phyloP scores from a whole-genome alignment of 2,329 filamentous ascomycete genomes.

The Stagonosporopsis rhizophila region DNA sequence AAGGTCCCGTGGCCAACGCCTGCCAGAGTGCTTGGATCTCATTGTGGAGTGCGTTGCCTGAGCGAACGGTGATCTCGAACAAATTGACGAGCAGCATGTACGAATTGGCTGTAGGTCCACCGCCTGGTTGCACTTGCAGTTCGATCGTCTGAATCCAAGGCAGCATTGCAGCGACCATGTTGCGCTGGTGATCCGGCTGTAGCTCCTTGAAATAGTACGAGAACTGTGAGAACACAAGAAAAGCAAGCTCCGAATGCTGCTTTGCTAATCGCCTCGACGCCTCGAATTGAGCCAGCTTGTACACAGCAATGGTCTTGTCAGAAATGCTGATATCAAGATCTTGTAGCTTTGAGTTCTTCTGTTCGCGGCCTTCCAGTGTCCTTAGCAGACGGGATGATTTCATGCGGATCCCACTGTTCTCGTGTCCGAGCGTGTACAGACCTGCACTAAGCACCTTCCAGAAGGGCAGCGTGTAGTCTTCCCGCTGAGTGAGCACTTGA shows the following conservation, averaged over 20 bases:
- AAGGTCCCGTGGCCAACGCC: conserved; percentile 88
- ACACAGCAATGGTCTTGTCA: conserved; percentile 97
- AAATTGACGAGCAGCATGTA: conserved; percentile 95
- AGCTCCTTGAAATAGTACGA: conserved; percentile 91
- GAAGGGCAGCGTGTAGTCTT: conserved; percentile 83
- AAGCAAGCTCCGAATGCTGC: conserved; percentile 87
- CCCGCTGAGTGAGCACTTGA: conserved; percentile 81
- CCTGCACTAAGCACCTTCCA: conserved; percentile 91
- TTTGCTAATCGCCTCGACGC: conserved; percentile 89
- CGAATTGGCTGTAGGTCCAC: conserved; percentile 86
- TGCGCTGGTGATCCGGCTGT: conserved; percentile 81
- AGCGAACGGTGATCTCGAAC: conserved; percentile 94
- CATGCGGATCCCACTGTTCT: conserved; percentile 85
- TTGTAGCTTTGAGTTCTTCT: conserved; percentile 87
- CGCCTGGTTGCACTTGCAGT: conserved; percentile 88
- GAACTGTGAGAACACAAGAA: conserved; percentile 95
- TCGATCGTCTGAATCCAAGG: conserved; percentile 97
- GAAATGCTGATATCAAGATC: conserved; percentile 99
- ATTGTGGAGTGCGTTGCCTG: conserved; percentile 86
- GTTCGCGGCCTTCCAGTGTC: conserved; percentile 80
- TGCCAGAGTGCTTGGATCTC: conserved; percentile 98
- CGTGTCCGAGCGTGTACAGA: conserved; percentile 90
- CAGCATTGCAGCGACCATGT: conserved; percentile 90
- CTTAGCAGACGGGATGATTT: conserved; percentile 85
- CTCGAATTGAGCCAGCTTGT: conserved; percentile 96